Evolutionary conservation across 768 basidiomycete genomes (phyloP), one percentile per base, ranked within the genome.

Genomic region (Tulasnella calospora): DNA sequence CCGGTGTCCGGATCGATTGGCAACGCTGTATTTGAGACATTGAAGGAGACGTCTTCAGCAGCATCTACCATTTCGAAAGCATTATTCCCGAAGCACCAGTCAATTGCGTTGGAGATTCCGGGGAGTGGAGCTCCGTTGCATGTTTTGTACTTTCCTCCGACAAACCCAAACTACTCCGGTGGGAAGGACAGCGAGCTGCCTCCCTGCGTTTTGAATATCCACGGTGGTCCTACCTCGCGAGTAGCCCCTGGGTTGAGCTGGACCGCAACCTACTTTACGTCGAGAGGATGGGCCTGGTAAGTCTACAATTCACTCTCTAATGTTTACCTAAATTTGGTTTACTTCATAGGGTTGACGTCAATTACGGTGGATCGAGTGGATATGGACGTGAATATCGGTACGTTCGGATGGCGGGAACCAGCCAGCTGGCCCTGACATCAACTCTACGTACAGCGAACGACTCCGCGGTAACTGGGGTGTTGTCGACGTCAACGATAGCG

Each of bases 321-420:
- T n/a, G 7, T n/a, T 30, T n/a, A 19, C 0, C 36, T 10, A 44
- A 57, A 1, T 35, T 67, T 2, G 13, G 2, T 30, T 27, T 83
- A 80, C 0, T 77, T 77, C 46, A 72, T 78, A 90, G 92, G 89
- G 81, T 92, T 46, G 91, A 92, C 76, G 92, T 95, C 61, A 91
- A 94, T 81, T 92, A 93, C 79, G 88, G 92, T 1, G 94, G 93
- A 0, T 92, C 91, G 0, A 89, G 89, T 6, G 90, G 92, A 0
- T 93, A 91, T 81, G 94, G 94, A 0, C 87, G 91, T 5, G 84
- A 85, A 67, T 94, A 93, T 82, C 89, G 88, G 86, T 86, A 78
- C 76, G 86, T 41, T 23, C 9, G 6, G 17, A 71, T 21, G 30
- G 51, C 23, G 5, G 0, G 1, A n/a, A 51, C 12, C 5, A 35